These are phyloP conservation scores for Fusarium sp. DNA, from an alignment of 2,329 filamentous ascomycete genomes.

Conservation along the genomic window DNA sequence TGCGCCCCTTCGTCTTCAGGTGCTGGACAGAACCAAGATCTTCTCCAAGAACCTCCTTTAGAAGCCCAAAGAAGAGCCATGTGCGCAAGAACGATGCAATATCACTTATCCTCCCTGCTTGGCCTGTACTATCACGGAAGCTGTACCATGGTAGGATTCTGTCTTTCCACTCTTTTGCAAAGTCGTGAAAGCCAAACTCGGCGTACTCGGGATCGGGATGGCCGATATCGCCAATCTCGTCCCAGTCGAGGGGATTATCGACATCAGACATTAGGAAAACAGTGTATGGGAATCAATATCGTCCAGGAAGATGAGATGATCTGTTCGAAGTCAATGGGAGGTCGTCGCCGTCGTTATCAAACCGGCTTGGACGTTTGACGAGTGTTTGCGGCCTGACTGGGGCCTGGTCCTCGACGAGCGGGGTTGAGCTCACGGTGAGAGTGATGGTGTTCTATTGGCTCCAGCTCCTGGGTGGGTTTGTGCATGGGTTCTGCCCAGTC, in stretches of 20 bases:
- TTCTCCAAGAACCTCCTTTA: constrained; percentile 3
- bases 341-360: too few relatives aligned
- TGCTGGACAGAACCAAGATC: not conserved
- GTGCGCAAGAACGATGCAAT: not conserved
- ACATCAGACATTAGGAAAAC: not conserved
- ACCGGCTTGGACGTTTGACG: too few relatives aligned
- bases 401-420: too few relatives aligned
- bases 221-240: constrained; percentile 5
- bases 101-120: not conserved
- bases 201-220: not conserved
- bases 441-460: too few relatives aligned
- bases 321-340: too few relatives aligned
- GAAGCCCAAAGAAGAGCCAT: constrained; percentile 1
- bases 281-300: too few relatives aligned
- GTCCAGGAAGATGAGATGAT: too few relatives aligned
- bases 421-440: too few relatives aligned
- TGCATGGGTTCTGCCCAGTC: too few relatives aligned
- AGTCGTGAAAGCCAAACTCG: constrained; percentile 1
- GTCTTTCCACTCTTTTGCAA: not conserved
- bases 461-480: too few relatives aligned
- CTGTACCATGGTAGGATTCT: not conserved
- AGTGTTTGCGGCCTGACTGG: too few relatives aligned
- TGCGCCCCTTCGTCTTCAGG: not conserved
- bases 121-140: not conserved
- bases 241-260: not conserved